phyloP scores from a whole-genome alignment of 192 early-diverging fungal genomes.

The Backusella parvicylindrica region DNA sequence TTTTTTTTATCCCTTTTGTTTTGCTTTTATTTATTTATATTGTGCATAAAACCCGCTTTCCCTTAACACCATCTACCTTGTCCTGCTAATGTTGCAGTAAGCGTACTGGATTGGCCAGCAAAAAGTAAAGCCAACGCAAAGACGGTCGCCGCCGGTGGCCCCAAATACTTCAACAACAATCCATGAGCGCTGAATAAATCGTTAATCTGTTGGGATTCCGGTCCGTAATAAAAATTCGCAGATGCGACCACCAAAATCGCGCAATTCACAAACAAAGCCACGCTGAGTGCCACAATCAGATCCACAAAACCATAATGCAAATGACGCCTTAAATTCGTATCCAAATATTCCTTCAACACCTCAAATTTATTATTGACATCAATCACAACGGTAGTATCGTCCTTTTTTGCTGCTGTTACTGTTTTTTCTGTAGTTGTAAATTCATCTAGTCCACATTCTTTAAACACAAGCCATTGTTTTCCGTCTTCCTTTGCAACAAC shows the following conservation, averaged over 20 bases:
- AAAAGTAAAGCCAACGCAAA: slow-evolving; percentile 77
- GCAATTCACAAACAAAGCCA: slow-evolving; percentile 75
- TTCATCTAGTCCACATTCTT: not conserved
- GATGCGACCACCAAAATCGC: slow-evolving; percentile 77
- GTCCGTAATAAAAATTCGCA: slow-evolving; percentile 63
- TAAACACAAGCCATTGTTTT: not conserved
- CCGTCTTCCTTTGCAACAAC: not conserved
- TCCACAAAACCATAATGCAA: slow-evolving; percentile 57
- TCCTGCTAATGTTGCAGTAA: slow-evolving; percentile 82
- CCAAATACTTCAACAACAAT: slow-evolving; percentile 57
- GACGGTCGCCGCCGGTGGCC: slow-evolving; percentile 54
- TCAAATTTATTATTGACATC: not conserved
- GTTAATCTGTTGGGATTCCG: slow-evolving; percentile 37
- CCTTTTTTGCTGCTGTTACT: not conserved
- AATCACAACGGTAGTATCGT: not conserved
- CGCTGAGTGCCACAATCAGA: slow-evolving; percentile 60
- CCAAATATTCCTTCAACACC: slow-evolving; percentile 9
- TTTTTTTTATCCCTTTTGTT: not conserved
- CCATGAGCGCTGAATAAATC: slow-evolving; percentile 66
- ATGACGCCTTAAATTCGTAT: not conserved
- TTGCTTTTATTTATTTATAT: not conserved
- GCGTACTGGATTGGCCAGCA: slow-evolving; percentile 74
- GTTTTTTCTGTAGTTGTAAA: not conserved
- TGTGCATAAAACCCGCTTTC: not conserved
- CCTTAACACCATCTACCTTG: slow-evolving; percentile 34